Evolutionary conservation across 164 flowering plant genomes (phyloP).

Genomic region (Stephania cephalantha): DNA sequence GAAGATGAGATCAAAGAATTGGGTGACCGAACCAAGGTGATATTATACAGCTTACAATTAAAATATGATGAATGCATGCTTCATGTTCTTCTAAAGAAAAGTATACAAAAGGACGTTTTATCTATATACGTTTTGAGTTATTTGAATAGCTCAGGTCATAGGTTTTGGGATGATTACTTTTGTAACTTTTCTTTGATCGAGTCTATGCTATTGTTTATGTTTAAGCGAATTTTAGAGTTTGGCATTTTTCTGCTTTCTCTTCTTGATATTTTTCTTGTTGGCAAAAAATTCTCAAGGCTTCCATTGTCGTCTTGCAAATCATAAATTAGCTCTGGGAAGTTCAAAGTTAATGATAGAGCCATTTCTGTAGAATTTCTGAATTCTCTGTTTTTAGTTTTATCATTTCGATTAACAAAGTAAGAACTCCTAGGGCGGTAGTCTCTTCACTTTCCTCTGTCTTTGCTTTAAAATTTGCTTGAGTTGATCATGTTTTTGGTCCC

Average conservation of each 20-base stretch:
- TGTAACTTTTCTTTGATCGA: background rate
- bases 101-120: background rate
- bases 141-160: background rate
- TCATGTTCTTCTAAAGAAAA: background rate
- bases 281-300: background rate
- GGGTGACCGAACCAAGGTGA: constrained; percentile 76
- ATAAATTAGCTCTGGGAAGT: background rate
- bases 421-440: too few relatives aligned
- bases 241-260: background rate
- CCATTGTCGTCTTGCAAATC: background rate
- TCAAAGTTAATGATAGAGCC: background rate
- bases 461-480: background rate
- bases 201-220: background rate
- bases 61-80: background rate
- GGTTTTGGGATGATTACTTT: background rate
- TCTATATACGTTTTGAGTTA: background rate
- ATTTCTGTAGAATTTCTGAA: background rate
- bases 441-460: too few relatives aligned
- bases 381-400: background rate
- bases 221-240: background rate
- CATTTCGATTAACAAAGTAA: background rate
- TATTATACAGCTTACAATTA: background rate
- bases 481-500: background rate
- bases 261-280: background rate
- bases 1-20: constrained; percentile 80